Conservation (phyloP, 75 land plant species). For the Selaginella tamariscina region DNA sequence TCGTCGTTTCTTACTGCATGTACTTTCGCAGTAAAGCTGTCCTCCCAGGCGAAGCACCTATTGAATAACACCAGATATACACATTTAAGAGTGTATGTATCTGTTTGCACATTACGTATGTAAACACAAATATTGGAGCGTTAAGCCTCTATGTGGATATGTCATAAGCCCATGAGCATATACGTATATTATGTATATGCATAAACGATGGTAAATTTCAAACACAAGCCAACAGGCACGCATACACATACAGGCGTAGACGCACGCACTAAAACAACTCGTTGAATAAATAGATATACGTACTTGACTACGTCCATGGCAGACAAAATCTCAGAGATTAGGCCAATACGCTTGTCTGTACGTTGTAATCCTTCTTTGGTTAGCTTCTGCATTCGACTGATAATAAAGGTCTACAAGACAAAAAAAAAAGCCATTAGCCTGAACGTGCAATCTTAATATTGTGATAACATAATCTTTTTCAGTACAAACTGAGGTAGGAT, state of each 20-base stretch:
- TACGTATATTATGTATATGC: too few relatives aligned
- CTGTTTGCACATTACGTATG: not conserved
- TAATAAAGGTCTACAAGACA: slow-evolving; percentile 49
- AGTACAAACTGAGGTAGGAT: too few relatives aligned
- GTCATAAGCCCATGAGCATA: too few relatives aligned
- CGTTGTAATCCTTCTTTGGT: slow-evolving; percentile 82
- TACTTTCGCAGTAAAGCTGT: slow-evolving; percentile 72
- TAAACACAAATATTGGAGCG: too few relatives aligned
- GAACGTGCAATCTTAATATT: too few relatives aligned
- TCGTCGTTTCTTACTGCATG: slow-evolving; percentile 61
- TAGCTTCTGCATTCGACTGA: slow-evolving; percentile 59
- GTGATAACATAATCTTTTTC: too few relatives aligned
- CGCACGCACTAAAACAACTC: not conserved
- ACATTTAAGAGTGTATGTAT: too few relatives aligned
- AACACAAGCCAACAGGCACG: too few relatives aligned
- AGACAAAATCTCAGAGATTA: slow-evolving; percentile 85
- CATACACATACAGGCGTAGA: too few relatives aligned
- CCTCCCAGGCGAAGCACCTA: slow-evolving; percentile 97
- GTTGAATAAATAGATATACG: slow-evolving; percentile 4
- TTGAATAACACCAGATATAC: not conserved
- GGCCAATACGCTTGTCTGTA: slow-evolving; percentile 88
- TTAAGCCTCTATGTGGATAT: too few relatives aligned
- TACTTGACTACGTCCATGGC: slow-evolving; percentile 98
- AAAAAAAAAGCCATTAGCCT: not conserved
- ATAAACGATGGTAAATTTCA: too few relatives aligned